Percentiles rank a stretch among this genome's conserved stretches.
phyloP scores from a whole-genome alignment of 177 flowering plant species.

The Vitis hybrid region DNA sequence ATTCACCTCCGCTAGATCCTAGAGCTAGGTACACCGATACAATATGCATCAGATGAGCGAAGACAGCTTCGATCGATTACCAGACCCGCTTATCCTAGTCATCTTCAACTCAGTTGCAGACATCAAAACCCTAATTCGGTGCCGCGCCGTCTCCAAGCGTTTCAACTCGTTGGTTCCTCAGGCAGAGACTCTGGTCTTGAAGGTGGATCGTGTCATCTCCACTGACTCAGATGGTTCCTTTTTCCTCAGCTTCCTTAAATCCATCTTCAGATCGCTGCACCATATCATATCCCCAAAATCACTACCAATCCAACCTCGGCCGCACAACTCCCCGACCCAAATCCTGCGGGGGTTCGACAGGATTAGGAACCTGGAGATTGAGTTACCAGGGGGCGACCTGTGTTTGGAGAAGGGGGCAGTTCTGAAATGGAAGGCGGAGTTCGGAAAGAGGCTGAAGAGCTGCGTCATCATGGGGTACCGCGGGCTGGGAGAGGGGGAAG shows the following conservation, averaged over 20 bases:
- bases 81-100: constrained; percentile 45
- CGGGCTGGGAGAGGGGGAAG: constrained; percentile 6
- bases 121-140: constrained; percentile 49
- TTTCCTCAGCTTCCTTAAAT: constrained; percentile 29
- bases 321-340: constrained; percentile 37
- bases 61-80: constrained; percentile 58
- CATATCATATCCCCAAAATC: constrained; percentile 24
- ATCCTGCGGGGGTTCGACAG: constrained; percentile 45
- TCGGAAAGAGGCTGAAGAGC: constrained; percentile 37
- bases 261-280: constrained; percentile 37
- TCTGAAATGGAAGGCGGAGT: constrained; percentile 57
- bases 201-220: constrained; percentile 49
- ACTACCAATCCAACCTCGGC: constrained; percentile 1
- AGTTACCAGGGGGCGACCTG: constrained; percentile 55
- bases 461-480: constrained; percentile 56
- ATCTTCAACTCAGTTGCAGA: constrained; percentile 55
- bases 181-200: constrained; percentile 42
- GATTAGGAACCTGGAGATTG: constrained; percentile 39
- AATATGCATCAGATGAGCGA: neutral
- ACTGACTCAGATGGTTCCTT: constrained; percentile 33
- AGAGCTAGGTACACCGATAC: no score
- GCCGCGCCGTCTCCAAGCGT: constrained; percentile 52
- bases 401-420: constrained; percentile 35
- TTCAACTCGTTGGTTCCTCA: constrained; percentile 61
- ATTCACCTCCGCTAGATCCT: no score